Base-by-base conservation (phyloP, 768 basidiomycete species). In the Suillus clintonianus region DNA sequence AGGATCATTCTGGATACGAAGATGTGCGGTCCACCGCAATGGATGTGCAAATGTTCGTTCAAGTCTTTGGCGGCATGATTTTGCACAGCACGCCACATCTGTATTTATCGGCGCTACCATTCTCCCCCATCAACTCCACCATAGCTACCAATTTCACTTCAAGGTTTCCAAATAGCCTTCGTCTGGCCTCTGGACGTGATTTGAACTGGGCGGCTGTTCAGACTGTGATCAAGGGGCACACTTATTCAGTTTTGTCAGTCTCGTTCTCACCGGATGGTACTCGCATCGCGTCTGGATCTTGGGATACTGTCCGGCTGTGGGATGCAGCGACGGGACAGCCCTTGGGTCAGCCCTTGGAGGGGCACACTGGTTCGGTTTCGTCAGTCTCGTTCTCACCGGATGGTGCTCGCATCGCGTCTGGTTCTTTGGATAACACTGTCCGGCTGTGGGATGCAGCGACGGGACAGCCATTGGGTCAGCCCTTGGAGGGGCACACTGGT, bases 91-190 rank as follows among this genome's bases (percentile, higher is more conserved):
- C 60, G 0, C 71, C 71, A 13, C 72, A 73, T 50, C 63, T 73
- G 4, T 72, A 72, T 59, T 37, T 71, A 11, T 72, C 70, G 32
- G 71, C 66, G 1, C 47, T 73, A 15, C 68, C 71, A 53, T 70
- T 73, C 59, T 64, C 64, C 63, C 64, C 64, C 59, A 32, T 39
- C 58, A 62, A 65, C 65, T 71, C 74, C 71, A 72, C 74, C 14
- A 10, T 60, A 24, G 50, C 43, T 9, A 34, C 14, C 22, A 34
- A 24, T 34, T 3, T 34, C 5, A 17, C 43, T 60, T 5, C 48
- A 24, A 39, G 14, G 37, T 61, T 61, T 54, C 50, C 60, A 15
- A 51, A 39, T n/a, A 45, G 59, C 15, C 61, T 53, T 27, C 58
- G 27, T 22, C 13, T 47, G n/a, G 32, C 59, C 19, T 51, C 24